Base-by-base conservation (phyloP, 148 eudicot species). In the Rhododendron ferrugineum region DNA sequence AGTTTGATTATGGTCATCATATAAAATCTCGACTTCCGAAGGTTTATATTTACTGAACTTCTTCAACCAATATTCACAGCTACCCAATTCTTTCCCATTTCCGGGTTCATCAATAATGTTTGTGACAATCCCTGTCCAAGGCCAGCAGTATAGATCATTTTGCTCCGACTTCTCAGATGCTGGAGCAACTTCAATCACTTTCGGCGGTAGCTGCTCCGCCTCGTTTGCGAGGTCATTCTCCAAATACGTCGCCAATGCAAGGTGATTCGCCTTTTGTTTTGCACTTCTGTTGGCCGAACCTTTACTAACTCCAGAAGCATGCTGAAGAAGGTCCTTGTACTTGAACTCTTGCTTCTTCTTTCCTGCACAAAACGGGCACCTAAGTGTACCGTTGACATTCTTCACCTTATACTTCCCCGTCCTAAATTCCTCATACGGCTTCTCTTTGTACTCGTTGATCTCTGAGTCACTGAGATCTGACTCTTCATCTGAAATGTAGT, bases 391-490 rank as follows among this genome's bases (percentile, higher is more conserved):
- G 85, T 92, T 91, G 11, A 85, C 72, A 54, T 90, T 90, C 86
- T 64, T 92, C 11, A 95, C 93, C 85, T 90, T 91, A 84, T 89
- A 86, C 28, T 82, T 89, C 49, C 99, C 96, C 15, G 58, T 73
- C 88, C 66, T 89, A 42, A 94, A 86, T 70, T 89, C 88, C 86
- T 89, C 88, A 86, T 91, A 93, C 20, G 98, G 99, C 56, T 93
- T 96, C 66, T 90, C 93, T 83, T 89, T 92, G 75, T 92, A 94
- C 46, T 90, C 96, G 81, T 87, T 85, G 9, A 96, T 95, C 91
- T 96, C 99, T 4, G 99, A 96, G n/a, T 96, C 97, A 83, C 99
- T 96, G 7, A 96, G 86, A 47, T 92, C 98, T 6, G 97, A 95
- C 54, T 93, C 93, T 78, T 93, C 94, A 84, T 88, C 94, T 14